phyloP scores from a whole-genome alignment of 768 basidiomycete species.

The Plicaturopsis crispa region DNA sequence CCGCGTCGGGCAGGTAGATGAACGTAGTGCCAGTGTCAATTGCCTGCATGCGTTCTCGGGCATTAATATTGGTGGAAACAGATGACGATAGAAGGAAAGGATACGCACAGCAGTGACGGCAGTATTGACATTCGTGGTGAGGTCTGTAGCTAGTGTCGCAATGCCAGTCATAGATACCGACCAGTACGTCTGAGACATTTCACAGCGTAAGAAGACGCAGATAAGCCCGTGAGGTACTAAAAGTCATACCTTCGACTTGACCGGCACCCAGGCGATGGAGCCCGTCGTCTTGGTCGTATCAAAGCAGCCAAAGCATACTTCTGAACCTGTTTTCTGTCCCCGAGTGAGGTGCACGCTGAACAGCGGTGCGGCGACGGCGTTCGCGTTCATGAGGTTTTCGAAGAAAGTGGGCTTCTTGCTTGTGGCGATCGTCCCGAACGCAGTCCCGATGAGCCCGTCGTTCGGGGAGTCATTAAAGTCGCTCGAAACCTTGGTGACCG shows the following conservation, averaged over 20 bases:
- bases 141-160: slow-evolving; percentile 27
- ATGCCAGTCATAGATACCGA: slow-evolving; percentile 41
- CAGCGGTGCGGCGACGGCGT: slow-evolving; percentile 32
- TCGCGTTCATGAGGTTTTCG: slow-evolving; percentile 46
- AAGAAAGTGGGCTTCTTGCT: slow-evolving; percentile 47
- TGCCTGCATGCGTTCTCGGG: slow-evolving; percentile 30
- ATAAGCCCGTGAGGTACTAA: neutral
- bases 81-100: slow-evolving; percentile 22
- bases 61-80: neutral
- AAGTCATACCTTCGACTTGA: slow-evolving; percentile 21
- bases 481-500: slow-evolving; percentile 34
- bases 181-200: slow-evolving; percentile 60
- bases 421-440: slow-evolving; percentile 48
- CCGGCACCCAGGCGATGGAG: slow-evolving; percentile 27
- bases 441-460: slow-evolving; percentile 54
- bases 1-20: slow-evolving; percentile 43
- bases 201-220: neutral
- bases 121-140: slow-evolving; percentile 19
- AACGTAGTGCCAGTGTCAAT: slow-evolving; percentile 65
- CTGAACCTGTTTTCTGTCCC: slow-evolving; percentile 31
- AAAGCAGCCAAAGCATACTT: slow-evolving; percentile 36
- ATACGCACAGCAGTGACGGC: no score
- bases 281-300: no score
- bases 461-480: slow-evolving; percentile 46
- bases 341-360: slow-evolving; percentile 58